Evolutionary conservation across 129 eudicot species (phyloP).

Genomic region (Kitagawia praeruptora): DNA sequence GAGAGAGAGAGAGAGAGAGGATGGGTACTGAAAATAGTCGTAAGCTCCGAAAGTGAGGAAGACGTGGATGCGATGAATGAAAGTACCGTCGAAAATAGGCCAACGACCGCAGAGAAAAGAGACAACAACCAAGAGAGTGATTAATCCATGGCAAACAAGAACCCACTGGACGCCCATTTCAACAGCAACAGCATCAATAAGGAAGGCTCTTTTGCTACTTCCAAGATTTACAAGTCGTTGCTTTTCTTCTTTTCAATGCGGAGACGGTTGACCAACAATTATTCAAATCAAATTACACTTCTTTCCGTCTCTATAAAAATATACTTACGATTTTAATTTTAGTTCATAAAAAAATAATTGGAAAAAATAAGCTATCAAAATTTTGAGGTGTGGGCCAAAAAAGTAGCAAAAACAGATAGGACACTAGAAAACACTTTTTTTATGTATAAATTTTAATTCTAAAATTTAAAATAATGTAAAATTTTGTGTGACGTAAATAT

Average conservation of each 20-base stretch:
- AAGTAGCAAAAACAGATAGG: no score
- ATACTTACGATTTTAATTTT: no score
- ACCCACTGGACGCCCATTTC: not conserved
- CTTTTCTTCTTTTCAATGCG: not conserved
- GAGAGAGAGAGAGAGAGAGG: not conserved
- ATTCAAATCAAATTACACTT: no score
- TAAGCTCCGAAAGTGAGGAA: conserved; percentile 7
- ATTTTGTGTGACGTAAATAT: no score
- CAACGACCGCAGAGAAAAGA: conserved; percentile 7
- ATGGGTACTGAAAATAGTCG: conserved; percentile 1
- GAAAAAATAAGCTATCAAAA: no score
- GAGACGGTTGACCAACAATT: not conserved
- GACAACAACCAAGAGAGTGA: not conserved
- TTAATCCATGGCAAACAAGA: conserved; percentile 1
- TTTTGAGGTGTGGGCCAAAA: no score
- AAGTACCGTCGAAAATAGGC: not conserved
- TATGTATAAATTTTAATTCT: no score
- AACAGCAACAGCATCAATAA: not conserved
- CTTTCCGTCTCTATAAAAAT: no score
- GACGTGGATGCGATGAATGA: not conserved
- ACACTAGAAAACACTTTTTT: no score
- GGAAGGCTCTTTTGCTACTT: not conserved
- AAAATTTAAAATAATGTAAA: no score
- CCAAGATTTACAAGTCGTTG: not conserved
- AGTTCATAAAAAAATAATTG: no score